Conservation (phyloP, 768 basidiomycete species). For the Austroboletus eburneus region DNA sequence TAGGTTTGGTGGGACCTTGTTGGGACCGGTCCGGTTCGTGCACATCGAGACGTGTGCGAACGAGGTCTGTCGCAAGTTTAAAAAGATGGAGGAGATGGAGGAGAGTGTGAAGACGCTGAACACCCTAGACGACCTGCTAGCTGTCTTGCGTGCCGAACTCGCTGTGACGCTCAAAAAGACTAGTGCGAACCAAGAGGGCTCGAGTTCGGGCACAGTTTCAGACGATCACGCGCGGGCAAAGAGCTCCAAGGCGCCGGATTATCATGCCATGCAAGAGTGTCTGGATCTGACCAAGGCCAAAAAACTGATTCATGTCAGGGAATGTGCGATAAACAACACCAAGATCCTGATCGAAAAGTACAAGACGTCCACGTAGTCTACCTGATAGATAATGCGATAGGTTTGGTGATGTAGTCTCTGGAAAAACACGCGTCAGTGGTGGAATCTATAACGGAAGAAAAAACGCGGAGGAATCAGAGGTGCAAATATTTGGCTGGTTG, state of each 20-base stretch:
- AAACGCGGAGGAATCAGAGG: constrained; percentile 46
- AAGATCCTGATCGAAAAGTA: constrained; percentile 50
- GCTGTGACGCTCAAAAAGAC: neutral
- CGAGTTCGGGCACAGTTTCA: neutral
- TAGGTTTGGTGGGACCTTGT: constrained; percentile 79
- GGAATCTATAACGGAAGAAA: too few species aligned
- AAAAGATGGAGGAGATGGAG: constrained; percentile 61
- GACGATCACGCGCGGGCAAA: constrained; percentile 10
- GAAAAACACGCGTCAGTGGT: too few species aligned
- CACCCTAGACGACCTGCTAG: constrained; percentile 59
- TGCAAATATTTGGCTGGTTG: constrained; percentile 66
- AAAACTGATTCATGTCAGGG: constrained; percentile 64
- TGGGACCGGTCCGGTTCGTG: constrained; percentile 70
- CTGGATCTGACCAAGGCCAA: constrained; percentile 59
- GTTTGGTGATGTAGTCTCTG: too few species aligned
- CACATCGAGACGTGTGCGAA: constrained; percentile 74
- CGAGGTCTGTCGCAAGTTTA: constrained; percentile 71
- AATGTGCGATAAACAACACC: constrained; percentile 62
- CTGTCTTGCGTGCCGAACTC: constrained; percentile 48
- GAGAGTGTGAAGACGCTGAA: constrained; percentile 54
- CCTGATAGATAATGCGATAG: neutral
- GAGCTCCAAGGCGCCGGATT: constrained; percentile 38
- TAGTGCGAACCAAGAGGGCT: neutral
- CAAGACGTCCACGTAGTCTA: constrained; percentile 3
- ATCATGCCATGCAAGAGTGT: constrained; percentile 36